A percentile compares a stretch with the other conserved stretches of the same genome.
phyloP scores from a whole-genome alignment of 176 grass and related monocot species.

The barley (Hordeum vulgare) region DNA sequence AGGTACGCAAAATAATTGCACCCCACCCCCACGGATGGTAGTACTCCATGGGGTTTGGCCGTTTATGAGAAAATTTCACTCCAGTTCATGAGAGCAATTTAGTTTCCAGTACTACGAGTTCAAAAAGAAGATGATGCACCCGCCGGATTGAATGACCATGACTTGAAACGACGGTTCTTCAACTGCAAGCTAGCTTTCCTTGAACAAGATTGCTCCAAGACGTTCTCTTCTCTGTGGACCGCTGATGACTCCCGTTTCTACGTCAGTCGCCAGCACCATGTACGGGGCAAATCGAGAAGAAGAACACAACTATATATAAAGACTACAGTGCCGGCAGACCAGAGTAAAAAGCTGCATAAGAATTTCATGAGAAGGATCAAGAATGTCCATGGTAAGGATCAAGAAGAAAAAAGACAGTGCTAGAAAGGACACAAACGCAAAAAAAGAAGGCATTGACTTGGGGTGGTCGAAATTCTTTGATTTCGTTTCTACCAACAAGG shows the following conservation, averaged over 20 bases:
- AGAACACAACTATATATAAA: no score
- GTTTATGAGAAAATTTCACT: not conserved
- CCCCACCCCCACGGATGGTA: not conserved
- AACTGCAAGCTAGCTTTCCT: not conserved
- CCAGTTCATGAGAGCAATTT: not conserved
- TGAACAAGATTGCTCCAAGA: no score
- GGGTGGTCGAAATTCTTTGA: not conserved
- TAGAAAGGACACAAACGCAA: not conserved
- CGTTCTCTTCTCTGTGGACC: no score
- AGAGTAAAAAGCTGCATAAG: not conserved
- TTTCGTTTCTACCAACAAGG: not conserved
- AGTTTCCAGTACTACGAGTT: not conserved
- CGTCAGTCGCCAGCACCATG: no score
- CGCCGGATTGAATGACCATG: not conserved
- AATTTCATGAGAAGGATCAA: not conserved
- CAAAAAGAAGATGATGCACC: not conserved
- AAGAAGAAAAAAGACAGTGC: not conserved
- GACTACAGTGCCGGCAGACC: not conserved
- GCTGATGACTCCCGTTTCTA: no score
- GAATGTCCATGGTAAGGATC: no score
- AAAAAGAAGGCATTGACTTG: not conserved
- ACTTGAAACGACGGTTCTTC: not conserved
- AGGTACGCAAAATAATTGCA: slow-evolving; percentile 23
- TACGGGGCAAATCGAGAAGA: no score
- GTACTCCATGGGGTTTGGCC: not conserved